Base-by-base conservation (phyloP, 345 rosid genomes). In the Passiflora organensis region DNA sequence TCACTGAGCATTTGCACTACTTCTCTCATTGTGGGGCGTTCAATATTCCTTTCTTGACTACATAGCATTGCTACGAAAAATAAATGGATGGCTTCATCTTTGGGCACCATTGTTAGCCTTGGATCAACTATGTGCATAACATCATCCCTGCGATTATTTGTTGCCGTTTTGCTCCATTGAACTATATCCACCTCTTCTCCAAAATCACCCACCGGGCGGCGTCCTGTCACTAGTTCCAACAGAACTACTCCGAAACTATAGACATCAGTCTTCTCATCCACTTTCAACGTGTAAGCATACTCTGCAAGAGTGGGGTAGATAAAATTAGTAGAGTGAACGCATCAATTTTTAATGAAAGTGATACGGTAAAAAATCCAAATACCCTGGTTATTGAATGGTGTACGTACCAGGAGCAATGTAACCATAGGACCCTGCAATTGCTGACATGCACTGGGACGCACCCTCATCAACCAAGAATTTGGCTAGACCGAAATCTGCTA, bases 21-120 rank as follows among this genome's bases (percentile, higher is more conserved):
- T 59, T 90, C 97, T 60, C 89, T 81, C 97, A 90, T 87, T 13
- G 87, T 90, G 6, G 97, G 97, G 50, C 98, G 81, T 71, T 91
- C 95, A 32, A 91, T 86, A 58, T 93, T 85, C 48, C 85, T 86
- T 67, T 91, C 98, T 66, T 87, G 87, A 53, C 81, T 79, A 66
- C 96, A 91, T 22, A 88, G 58, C 90, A 74, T 80, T 38, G 95
- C 98, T 15, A 91, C 75, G 72, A 87, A 91, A 73, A 87, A 85
- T 49, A 87, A 63, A 59, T 91, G 90, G 82, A 59, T 82, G 9
- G 82, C 95, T 70, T 91, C 95, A 16, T 72, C 78, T 50, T 77
- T 32, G 9, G 90, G 86, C 58, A 76, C 76, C 45, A 67, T 57
- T 17, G 74, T 69, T 41, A 87, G 60, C 65, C 87, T 77, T 20